Evolutionary conservation across 2,329 filamentous ascomycete species (phyloP), one percentile per base, ranked within the genome.

Genomic region (Sporothrix sp.): DNA sequence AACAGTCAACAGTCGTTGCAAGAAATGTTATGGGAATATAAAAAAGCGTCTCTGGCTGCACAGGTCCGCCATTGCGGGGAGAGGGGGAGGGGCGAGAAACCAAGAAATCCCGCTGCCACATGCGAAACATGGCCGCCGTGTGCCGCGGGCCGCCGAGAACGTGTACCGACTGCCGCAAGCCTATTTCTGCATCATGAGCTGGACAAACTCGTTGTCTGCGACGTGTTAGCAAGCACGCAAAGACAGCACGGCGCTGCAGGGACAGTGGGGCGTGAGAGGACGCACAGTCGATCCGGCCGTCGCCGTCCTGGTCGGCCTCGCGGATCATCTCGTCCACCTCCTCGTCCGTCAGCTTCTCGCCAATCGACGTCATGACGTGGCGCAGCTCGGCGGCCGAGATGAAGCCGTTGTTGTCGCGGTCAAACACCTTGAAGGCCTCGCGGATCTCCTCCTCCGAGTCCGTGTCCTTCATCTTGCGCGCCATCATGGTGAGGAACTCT

Each of bases 161-260:
- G 38, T 36, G 45, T n/a, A 27, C 30, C n/a, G 23, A 32, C 28
- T 21, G 28, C 45, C 21, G 32, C 18, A 5, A 30, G 46, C 49
- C 76, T 87, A 91, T 77, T 91, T 91, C 78, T 93, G 87, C 87
- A 93, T 91, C 87, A 93, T 93, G 66, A 93, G 82, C 73, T 93
- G 87, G 61, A 93, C 87, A 65, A 93, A 93, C 71, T 93, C 87
- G 75, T 91, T 91, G 73, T 91, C 86, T 91, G 61, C 21, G 14
- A n/a, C 14, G 10, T 30, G 53, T 63, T 66, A 63, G 66, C 54
- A 10, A 47, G 18, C 13, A 3, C 9, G 18, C 7, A 23, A 21
- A 25, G 13, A 3, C 18, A 27, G 10, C 2, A n/a, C 20, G 16
- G 30, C n/a, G n/a, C n/a, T n/a, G n/a, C n/a, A n/a, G n/a, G n/a